These are phyloP conservation scores for Sphaerostilbella broomeana DNA, from an alignment of 2,329 filamentous ascomycete genomes.

Conservation along the genomic window DNA sequence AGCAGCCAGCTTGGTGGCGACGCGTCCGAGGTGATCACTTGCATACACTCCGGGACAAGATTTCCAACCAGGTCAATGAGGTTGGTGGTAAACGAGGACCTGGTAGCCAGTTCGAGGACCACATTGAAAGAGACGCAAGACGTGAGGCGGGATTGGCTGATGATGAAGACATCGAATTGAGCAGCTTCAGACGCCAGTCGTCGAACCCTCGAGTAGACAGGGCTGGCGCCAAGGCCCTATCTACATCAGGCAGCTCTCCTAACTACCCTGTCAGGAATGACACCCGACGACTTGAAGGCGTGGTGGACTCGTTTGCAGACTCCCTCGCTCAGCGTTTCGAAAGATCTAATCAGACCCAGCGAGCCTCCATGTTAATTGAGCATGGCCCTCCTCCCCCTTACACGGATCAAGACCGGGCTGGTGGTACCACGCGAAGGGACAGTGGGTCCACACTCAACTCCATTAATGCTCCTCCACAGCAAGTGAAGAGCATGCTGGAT, in stretches of 20 bases:
- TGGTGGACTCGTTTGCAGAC: constrained; percentile 36
- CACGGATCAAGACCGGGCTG: constrained; percentile 23
- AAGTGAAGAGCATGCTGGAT: constrained; percentile 53
- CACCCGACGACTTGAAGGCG: constrained; percentile 38
- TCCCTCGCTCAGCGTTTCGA: constrained; percentile 43
- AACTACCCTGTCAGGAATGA: constrained; percentile 39
- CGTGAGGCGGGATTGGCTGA: constrained; percentile 26
- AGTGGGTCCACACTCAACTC: constrained; percentile 43
- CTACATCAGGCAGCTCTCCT: constrained; percentile 17
- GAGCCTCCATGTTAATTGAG: constrained; percentile 33
- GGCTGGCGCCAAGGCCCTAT: constrained; percentile 23
- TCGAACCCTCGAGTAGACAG: constrained; percentile 27
- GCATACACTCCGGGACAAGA: constrained; percentile 43
- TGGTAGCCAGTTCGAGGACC: constrained; percentile 33
- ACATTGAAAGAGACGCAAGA: constrained; percentile 31
- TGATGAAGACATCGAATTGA: constrained; percentile 35
- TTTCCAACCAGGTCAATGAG: constrained; percentile 49
- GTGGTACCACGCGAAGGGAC: constrained; percentile 34
- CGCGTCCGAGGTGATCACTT: constrained; percentile 41
- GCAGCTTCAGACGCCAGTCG: constrained; percentile 19
- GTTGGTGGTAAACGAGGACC: constrained; percentile 44
- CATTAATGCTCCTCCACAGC: constrained; percentile 43
- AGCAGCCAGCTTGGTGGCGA: constrained; percentile 62
- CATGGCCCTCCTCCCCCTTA: constrained; percentile 42
- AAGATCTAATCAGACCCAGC: constrained; percentile 26